Conservation (phyloP, 129 eudicot genomes). For the Sambucus nigra region DNA sequence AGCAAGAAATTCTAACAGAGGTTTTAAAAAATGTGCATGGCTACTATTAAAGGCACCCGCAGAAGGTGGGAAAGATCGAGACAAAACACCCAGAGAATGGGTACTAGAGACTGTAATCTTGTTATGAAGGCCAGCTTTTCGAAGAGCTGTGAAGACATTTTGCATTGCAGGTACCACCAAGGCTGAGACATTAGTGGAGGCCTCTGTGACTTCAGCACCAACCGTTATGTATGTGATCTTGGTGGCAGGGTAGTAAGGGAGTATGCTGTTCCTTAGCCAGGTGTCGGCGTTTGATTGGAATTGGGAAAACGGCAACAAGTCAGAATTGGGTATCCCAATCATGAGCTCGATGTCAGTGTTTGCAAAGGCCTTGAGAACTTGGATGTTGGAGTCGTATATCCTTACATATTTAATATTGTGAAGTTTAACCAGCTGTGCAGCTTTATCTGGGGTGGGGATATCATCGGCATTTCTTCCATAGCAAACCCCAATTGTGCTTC, state of each 20-base stretch:
- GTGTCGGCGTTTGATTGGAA: constrained; percentile 86
- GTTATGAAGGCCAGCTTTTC: constrained; percentile 59
- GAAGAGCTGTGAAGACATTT: constrained; percentile 54
- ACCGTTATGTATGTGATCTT: constrained; percentile 79
- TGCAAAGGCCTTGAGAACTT: constrained; percentile 86
- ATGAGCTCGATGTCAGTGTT: constrained; percentile 93
- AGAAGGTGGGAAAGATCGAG: constrained; percentile 94
- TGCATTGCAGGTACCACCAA: constrained; percentile 86
- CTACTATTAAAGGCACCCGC: constrained; percentile 83
- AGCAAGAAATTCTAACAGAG: constrained; percentile 78
- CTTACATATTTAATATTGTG: constrained; percentile 68
- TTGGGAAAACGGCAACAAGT: constrained; percentile 69
- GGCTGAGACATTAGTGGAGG: constrained; percentile 49
- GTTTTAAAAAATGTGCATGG: constrained; percentile 56
- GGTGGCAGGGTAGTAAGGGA: constrained; percentile 93
- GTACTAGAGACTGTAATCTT: constrained; percentile 79
- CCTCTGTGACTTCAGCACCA: constrained; percentile 94
- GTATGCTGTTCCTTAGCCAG: constrained; percentile 75
- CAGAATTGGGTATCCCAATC: constrained; percentile 86
- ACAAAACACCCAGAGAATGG: constrained; percentile 75
- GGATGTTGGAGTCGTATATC: constrained; percentile 88
- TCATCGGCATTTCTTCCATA: constrained; percentile 97
- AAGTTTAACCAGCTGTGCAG: constrained; percentile 47
- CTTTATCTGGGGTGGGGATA: constrained; percentile 91
- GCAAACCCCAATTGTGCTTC: constrained; percentile 72